These are phyloP conservation scores for Aspergillus hancockii DNA, from an alignment of 495 filamentous ascomycete species.

Conservation along the genomic window DNA sequence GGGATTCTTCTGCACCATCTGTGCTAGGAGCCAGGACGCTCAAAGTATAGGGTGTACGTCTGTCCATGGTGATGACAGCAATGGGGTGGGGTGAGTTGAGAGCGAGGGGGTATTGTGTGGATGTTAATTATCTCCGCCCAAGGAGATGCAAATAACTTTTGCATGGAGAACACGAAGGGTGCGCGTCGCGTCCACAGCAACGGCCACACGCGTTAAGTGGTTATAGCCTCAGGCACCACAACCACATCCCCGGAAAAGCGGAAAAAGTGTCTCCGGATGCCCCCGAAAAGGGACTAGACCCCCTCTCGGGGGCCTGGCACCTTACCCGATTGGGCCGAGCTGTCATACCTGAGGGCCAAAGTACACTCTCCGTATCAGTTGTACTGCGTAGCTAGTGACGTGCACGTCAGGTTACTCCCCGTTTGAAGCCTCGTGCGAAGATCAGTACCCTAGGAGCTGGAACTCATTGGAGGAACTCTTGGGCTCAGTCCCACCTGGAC, in stretches of 20 bases:
- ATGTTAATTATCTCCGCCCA: conserved; percentile 6
- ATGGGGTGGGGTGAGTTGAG: conserved; percentile 21
- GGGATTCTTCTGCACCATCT: conserved; percentile 61
- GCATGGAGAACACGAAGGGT: conserved; percentile 28
- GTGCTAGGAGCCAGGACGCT: conserved; percentile 72
- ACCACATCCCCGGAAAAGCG: background rate
- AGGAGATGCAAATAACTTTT: conserved; percentile 33
- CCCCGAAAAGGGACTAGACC: conserved; percentile 10
- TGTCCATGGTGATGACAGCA: conserved; percentile 67
- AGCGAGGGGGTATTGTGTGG: conserved; percentile 23
- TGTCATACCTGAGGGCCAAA: conserved; percentile 28
- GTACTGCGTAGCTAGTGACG: conserved; percentile 10
- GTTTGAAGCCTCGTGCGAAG: background rate
- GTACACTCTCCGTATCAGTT: conserved; percentile 24
- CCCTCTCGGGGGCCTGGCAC: conserved; percentile 19
- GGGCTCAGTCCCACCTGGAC: background rate
- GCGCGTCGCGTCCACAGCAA: conserved; percentile 30
- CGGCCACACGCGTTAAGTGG: conserved; percentile 47
- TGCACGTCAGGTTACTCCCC: conserved; percentile 4
- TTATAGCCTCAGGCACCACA: conserved; percentile 32
- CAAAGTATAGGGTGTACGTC: conserved; percentile 79
- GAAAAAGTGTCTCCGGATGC: conserved; percentile 12
- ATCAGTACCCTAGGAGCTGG: background rate
- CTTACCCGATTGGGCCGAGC: conserved; percentile 38
- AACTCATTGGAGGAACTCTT: conserved; percentile 5